Conservation (phyloP, 768 basidiomycete species). For the Macrolepiota albuminosa region DNA sequence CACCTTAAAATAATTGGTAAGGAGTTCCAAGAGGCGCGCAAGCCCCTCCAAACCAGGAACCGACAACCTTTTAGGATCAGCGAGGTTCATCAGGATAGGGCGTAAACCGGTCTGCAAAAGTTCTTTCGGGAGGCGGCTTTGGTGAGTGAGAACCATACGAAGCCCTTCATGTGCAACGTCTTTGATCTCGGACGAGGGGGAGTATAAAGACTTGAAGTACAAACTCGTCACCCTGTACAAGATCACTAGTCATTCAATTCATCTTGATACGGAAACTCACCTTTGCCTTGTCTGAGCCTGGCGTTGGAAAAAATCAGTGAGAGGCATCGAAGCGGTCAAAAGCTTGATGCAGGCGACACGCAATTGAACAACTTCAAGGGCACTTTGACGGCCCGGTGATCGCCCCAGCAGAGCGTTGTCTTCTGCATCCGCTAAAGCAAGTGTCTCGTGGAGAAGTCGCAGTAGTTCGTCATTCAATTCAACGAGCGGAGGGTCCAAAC, state of each 20-base stretch:
- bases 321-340: conserved; percentile 89
- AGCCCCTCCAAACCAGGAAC: conserved; percentile 91
- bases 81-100: conserved; percentile 96
- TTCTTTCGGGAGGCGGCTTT: conserved; percentile 91
- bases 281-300: conserved; percentile 82
- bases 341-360: conserved; percentile 93
- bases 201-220: conserved; percentile 98
- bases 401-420: conserved; percentile 79
- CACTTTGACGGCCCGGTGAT: conserved; percentile 69
- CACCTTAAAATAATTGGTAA: conserved; percentile 99
- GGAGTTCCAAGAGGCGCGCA: conserved; percentile 85
- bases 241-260: not conserved
- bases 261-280: conserved; percentile 33
- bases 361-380: conserved; percentile 79
- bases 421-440: conserved; percentile 94
- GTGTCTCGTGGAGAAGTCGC: conserved; percentile 86
- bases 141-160: conserved; percentile 81
- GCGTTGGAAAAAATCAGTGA: conserved; percentile 88
- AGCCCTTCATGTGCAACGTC: conserved; percentile 94
- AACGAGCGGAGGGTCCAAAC: conserved; percentile 81
- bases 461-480: conserved; percentile 91
- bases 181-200: conserved; percentile 85
- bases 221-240: conserved; percentile 80
- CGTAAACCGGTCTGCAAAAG: conserved; percentile 91
- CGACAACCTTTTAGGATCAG: conserved; percentile 91